These are phyloP conservation scores for Syzygium oleosum DNA, from an alignment of 345 rosid genomes.

Conservation along the genomic window DNA sequence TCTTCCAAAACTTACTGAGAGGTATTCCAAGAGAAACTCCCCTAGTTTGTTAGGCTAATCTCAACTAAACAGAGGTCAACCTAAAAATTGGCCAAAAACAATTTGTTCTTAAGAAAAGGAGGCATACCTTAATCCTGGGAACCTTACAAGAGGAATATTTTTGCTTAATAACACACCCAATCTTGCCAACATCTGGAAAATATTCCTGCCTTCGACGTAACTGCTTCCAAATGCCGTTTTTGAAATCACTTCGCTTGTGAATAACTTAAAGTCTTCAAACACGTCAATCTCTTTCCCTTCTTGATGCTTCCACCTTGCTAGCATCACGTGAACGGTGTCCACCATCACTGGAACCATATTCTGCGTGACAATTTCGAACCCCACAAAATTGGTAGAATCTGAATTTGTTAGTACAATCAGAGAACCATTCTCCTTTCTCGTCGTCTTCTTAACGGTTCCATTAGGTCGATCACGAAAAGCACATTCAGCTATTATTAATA, in stretches of 20 bases:
- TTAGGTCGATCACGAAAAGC: not conserved
- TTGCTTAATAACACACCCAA: constrained; percentile 1
- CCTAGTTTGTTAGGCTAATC: not conserved
- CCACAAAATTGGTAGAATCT: not conserved
- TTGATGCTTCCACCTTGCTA: constrained; percentile 25
- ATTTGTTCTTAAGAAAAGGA: not conserved
- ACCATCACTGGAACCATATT: constrained; percentile 26
- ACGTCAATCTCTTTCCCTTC: constrained; percentile 32
- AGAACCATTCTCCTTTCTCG: not conserved
- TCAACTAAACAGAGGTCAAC: not conserved
- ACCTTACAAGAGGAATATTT: not conserved
- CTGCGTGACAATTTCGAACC: not conserved
- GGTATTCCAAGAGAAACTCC: not conserved
- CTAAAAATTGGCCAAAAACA: not conserved
- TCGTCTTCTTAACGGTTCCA: not conserved
- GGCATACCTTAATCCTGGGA: constrained; percentile 22
- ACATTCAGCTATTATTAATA: not conserved
- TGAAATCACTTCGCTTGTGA: constrained; percentile 37
- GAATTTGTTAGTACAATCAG: not conserved
- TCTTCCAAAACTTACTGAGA: constrained; percentile 15
- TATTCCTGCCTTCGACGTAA: constrained; percentile 27
- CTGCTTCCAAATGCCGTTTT: constrained; percentile 48
- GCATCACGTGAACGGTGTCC: constrained; percentile 26
- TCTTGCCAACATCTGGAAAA: constrained; percentile 21
- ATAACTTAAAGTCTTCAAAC: constrained; percentile 20